These are phyloP conservation scores for Letharia lupina DNA, from an alignment of 495 filamentous ascomycete species.

Conservation along the genomic window DNA sequence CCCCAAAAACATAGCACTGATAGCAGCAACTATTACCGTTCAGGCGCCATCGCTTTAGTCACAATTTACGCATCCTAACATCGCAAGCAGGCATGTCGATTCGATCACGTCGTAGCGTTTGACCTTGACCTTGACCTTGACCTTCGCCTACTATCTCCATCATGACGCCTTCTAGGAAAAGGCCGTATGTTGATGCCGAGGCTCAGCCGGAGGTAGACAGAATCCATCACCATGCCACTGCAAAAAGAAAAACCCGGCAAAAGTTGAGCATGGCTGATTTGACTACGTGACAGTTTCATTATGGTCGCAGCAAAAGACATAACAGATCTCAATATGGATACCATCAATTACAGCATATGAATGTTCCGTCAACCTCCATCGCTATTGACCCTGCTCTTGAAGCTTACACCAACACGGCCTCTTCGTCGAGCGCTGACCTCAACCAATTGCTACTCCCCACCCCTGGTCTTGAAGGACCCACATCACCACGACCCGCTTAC, in stretches of 20 bases:
- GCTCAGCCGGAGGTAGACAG: constrained; percentile 15
- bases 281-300: background rate
- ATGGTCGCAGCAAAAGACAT: background rate
- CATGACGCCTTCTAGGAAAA: constrained; percentile 9
- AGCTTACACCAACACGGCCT: background rate
- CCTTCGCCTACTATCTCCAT: background rate
- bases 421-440: background rate
- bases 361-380: background rate
- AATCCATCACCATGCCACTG: background rate
- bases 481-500: background rate
- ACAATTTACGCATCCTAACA: background rate
- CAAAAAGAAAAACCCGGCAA: background rate
- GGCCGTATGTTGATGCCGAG: constrained; percentile 10
- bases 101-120: background rate
- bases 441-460: background rate
- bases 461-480: background rate
- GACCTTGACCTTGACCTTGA: background rate
- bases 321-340: background rate
- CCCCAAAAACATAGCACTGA: background rate
- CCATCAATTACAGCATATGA: background rate
- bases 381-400: constrained; percentile 3
- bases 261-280: background rate
- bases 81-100: constrained; percentile 1
- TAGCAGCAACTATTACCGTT: background rate
- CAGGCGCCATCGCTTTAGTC: background rate